These are phyloP conservation scores for Clausena lansium DNA, from an alignment of 345 rosid genomes.

Conservation along the genomic window DNA sequence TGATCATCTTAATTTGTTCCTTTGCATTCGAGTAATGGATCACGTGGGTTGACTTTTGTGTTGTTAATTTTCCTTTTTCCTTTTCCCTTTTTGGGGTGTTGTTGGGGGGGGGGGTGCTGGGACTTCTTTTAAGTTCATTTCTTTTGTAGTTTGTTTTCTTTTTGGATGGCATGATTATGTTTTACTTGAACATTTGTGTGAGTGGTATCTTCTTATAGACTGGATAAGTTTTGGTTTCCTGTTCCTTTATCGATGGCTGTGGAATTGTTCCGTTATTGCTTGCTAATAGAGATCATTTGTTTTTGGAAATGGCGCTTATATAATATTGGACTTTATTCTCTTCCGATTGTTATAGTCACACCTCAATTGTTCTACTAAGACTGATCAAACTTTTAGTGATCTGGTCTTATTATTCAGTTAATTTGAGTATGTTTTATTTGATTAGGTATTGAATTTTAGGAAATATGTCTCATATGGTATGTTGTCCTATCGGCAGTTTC, in stretches of 20 bases:
- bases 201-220: not conserved
- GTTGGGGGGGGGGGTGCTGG: too few species aligned
- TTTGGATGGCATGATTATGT: not conserved
- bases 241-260: not conserved
- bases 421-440: not conserved
- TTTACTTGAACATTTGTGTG: not conserved
- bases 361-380: not conserved
- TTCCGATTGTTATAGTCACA: not conserved
- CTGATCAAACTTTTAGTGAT: slow-evolving; percentile 2
- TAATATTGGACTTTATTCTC: not conserved
- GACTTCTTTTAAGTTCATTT: not conserved
- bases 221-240: not conserved
- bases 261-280: slow-evolving; percentile 11
- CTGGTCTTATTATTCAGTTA: not conserved
- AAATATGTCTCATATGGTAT: not conserved
- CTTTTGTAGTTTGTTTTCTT: not conserved
- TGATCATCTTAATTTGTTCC: not conserved
- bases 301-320: not conserved
- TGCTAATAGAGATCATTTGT: not conserved
- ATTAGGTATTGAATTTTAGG: not conserved
- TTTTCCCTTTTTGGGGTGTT: not conserved
- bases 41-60: slow-evolving; percentile 16
- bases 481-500: slow-evolving; percentile 3
- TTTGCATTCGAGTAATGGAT: slow-evolving; percentile 16
- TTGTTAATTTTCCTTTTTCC: not conserved